Conservation (phyloP, 2,329 filamentous ascomycete species). For the Cordyceps farinosa region DNA sequence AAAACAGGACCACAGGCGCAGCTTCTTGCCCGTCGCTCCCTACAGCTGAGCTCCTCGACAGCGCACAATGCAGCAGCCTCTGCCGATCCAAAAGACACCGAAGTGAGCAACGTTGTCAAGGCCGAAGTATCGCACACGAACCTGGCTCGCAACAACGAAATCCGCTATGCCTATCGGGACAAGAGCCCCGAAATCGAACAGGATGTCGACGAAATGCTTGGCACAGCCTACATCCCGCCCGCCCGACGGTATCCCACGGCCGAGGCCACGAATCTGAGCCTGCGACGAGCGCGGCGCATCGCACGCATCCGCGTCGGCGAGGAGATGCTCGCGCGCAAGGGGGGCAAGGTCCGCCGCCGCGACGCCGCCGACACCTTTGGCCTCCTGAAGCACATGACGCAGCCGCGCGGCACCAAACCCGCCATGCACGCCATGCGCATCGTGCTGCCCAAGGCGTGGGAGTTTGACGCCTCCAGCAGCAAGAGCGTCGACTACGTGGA, state of each 20-base stretch:
- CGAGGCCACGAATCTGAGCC: not conserved
- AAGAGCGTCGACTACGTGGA: slow-evolving; percentile 34
- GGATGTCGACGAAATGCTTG: slow-evolving; percentile 4
- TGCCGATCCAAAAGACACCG: not conserved
- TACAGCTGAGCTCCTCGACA: not conserved
- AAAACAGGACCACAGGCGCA: not conserved
- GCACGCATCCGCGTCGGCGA: slow-evolving; percentile 14
- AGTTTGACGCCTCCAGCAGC: slow-evolving; percentile 32
- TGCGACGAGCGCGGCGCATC: not conserved
- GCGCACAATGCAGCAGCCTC: not conserved
- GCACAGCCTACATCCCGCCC: slow-evolving; percentile 10
- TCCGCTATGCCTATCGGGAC: slow-evolving; percentile 5
- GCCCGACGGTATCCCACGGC: not conserved
- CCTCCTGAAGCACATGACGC: slow-evolving; percentile 37
- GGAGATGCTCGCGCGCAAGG: not conserved
- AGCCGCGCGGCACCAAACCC: slow-evolving; percentile 27
- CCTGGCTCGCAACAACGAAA: slow-evolving; percentile 2
- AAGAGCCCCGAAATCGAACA: slow-evolving; percentile 10
- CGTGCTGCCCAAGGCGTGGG: slow-evolving; percentile 33
- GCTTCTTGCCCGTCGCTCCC: not conserved
- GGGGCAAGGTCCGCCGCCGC: not conserved
- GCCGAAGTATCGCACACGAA: slow-evolving; percentile 12
- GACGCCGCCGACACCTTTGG: slow-evolving; percentile 30
- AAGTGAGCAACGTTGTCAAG: not conserved
- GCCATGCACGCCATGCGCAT: slow-evolving; percentile 37